Evolutionary conservation across 768 basidiomycete species (phyloP).

Genomic region (Boletus sensibilis): DNA sequence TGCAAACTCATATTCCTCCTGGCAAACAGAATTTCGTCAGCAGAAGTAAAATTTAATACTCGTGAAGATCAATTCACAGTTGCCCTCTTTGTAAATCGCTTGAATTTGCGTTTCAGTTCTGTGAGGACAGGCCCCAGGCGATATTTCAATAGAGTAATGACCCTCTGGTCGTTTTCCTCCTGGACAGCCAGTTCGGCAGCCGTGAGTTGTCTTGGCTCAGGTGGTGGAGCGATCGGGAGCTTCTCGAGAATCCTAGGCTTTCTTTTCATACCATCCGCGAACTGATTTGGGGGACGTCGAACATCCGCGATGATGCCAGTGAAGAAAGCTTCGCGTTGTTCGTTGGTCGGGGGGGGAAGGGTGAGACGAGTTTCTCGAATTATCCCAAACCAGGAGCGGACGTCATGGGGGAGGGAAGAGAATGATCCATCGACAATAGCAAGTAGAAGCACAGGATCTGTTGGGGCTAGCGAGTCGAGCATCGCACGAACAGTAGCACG

Average conservation of each 20-base stretch:
- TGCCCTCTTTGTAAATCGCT: slow-evolving; percentile 81
- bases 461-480: slow-evolving; percentile 87
- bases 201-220: slow-evolving; percentile 80
- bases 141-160: slow-evolving; percentile 80
- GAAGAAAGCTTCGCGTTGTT: slow-evolving; percentile 76
- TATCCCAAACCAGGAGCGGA: slow-evolving; percentile 88
- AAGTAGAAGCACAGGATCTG: slow-evolving; percentile 90
- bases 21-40: slow-evolving; percentile 12
- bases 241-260: slow-evolving; percentile 82
- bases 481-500: slow-evolving; percentile 84
- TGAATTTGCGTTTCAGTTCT: slow-evolving; percentile 90
- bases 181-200: slow-evolving; percentile 81
- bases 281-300: slow-evolving; percentile 75
- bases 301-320: slow-evolving; percentile 66
- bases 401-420: slow-evolving; percentile 70
- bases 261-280: slow-evolving; percentile 85
- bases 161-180: slow-evolving; percentile 75
- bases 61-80: slow-evolving; percentile 47
- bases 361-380: slow-evolving; percentile 72
- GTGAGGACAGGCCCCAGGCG: slow-evolving; percentile 87
- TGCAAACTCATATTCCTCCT: slow-evolving; percentile 78
- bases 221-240: slow-evolving; percentile 84
- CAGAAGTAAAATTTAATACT: background rate
- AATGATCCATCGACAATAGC: slow-evolving; percentile 83
- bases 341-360: slow-evolving; percentile 48